Evolutionary conservation across 2,329 filamentous ascomycete genomes (phyloP), one percentile per base, ranked within the genome.

Genomic region (Cytospora paraplurivora): DNA sequence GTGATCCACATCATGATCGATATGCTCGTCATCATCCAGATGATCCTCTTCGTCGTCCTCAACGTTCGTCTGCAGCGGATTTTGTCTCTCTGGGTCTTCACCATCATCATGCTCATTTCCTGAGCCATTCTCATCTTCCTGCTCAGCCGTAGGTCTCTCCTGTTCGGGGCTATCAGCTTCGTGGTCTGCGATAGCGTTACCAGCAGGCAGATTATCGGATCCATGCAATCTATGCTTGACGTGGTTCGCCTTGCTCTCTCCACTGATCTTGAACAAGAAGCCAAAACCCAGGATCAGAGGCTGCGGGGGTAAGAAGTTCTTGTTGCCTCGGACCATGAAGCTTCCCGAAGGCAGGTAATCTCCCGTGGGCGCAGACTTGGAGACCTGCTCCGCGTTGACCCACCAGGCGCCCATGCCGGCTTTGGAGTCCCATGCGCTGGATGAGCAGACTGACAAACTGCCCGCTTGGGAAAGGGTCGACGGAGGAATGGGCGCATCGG

Each of bases 361-460:
- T 32, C 94, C 94, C 0, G 85, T 87, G 0, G 88, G 82, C 0
- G 90, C 88, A 38, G 87, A 91, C 77, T 98, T 98, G 11, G 91
- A 92, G 0, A 99, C 92, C 74, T 98, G 93, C 60, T 94, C 88
- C 1, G 91, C 89, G 66, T 89, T 88, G 0, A 96, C 94, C 95
- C 95, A 99, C 89, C 92, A 99, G 10, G 94, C 93, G 19, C 91
- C 89, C 91, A 98, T 96, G 17, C 92, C 87, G 10, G 94, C 94
- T 75, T 99, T 99, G 1, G 91, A 94, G 66, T 98, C 95, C 95
- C 95, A 99, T 0, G 94, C 95, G 62, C 82, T 89, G 1, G 93
- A 97, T 10, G 91, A 90, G 67, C 91, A 92, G 6, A 99, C 90
- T 0, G 90, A 88, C 35, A 97, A 78, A 52, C 88, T 89, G 0